Base-by-base conservation (phyloP, 2,329 filamentous ascomycete genomes). In the Pochonia chlamydosporia region DNA sequence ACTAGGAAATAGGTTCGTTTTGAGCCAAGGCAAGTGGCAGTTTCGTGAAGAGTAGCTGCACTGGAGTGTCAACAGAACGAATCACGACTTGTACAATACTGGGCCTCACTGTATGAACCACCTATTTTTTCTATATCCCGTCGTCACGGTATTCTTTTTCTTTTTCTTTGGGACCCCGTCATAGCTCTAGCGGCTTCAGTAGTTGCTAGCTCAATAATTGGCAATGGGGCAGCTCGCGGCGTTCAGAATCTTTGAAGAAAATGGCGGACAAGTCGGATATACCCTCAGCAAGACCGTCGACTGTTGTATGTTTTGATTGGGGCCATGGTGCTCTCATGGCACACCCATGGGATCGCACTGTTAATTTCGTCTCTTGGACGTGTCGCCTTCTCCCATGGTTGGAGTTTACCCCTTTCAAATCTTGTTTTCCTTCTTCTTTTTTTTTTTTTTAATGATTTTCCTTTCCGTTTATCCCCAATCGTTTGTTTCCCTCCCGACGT, bases 1-100 rank as follows among this genome's bases (percentile, higher is more conserved):
- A 66, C 49, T 66, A 60, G 53, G 14, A 31, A 31, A 9, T 24
- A 13, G 13, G 20, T 16, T 28, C 21, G 10, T 18, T 40, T 28
- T 3, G 16, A 35, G 14, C 28, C n/a, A 24, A 6, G 40, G 49
- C 4, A 52, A 28, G 23, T 49, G 47, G 40, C 47, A 42, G 44
- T 26, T 31, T 26, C 13, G 13, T 8, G 20, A 42, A 31, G 30
- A 14, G 28, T 16, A 25, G 20, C n/a, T 4, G 4, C 26, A 20
- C 20, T 18, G 23, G 42, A 37, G 33, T 24, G 37, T 20, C 42
- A 37, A 44, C 42, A 44, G 31, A 26, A 24, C 25, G 43, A 24
- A 46, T 40, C n/a, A 33, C 18, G 43, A 36, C 24, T 35, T 46
- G 43, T 46, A 46, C 25, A 40, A 16, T 40, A 46, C 21, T n/a